Evolutionary conservation across 179 eudicot genomes (phyloP), one percentile per base, ranked within the genome.

Genomic region (Vitellaria paradoxa): DNA sequence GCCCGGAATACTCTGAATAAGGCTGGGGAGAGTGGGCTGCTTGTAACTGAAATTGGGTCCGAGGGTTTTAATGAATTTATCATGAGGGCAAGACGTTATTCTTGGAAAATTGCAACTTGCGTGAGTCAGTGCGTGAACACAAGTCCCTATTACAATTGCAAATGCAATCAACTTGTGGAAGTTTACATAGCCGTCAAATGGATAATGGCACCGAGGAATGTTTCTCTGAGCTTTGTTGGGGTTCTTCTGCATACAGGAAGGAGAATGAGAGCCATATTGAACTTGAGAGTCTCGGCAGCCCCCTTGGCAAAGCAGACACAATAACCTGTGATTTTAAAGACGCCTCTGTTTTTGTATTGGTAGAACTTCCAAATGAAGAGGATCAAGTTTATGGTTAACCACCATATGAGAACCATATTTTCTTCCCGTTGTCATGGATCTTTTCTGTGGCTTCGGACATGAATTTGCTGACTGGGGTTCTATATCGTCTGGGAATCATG

Each of bases 201-300:
- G 99, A 94, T 63, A 2, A 91, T n/a, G 59, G 76, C 55, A 55
- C 97, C 84, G 0, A 96, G 93, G 70, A 87, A 85, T 5, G 98
- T 81, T 80, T 94, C 97, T 74, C 98, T 82, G 70, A 96, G 88
- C 63, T 78, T 84, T 0, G 99, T 96, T 3, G 94, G 92, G 23
- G 95, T 94, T 84, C 91, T 85, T 86, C 99, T 88, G 77, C 97
- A 96, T 10, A 94, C 99, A 20, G 99, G 99, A 53, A 96, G 64
- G 53, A 96, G 91, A 70, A 96, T 85, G 23, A 96, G 88, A 55
- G 99, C 98, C 99, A 94, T 96, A 71, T 96, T 96, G 75, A 96
- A 89, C 64, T 96, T 96, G 9, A 91, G 86, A 55, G 97, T 92
- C 84, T 96, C 98, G 2, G 92, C 99, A 6, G 98, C 88, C 3